Percentiles rank a stretch among this genome's conserved stretches.
These are phyloP conservation scores for Lepraria neglecta DNA, from an alignment of 495 filamentous ascomycete genomes.

Conservation along the genomic window DNA sequence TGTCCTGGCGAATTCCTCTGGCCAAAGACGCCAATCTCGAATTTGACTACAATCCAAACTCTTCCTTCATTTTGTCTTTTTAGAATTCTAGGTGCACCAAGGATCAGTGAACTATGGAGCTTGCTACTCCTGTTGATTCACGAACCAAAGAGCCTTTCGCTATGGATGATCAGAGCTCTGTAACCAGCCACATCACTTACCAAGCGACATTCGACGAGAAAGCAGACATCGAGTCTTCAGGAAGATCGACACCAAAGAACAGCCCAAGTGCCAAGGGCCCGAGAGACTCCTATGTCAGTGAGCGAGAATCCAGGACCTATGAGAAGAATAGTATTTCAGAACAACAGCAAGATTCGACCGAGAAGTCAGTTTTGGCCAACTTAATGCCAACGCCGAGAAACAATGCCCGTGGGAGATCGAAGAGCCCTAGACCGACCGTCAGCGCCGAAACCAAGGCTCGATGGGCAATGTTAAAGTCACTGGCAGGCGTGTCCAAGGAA, in stretches of 20 bases:
- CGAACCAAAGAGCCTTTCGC: slow-evolving; percentile 9
- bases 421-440: slow-evolving; percentile 6
- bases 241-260: not conserved
- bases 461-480: slow-evolving; percentile 19
- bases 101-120: not conserved
- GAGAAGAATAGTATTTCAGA: not conserved
- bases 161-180: slow-evolving; percentile 12
- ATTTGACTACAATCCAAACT: not conserved
- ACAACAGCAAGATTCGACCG: not conserved
- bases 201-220: slow-evolving; percentile 3
- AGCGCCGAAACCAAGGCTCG: slow-evolving; percentile 19
- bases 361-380: not conserved
- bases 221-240: slow-evolving; percentile 2
- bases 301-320: not conserved
- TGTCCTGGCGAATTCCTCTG: not conserved
- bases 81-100: not conserved
- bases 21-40: not conserved
- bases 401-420: not conserved
- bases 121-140: not conserved
- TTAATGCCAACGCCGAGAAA: not conserved
- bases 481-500: slow-evolving; percentile 13
- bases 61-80: not conserved
- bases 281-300: not conserved
- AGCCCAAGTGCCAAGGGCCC: not conserved
- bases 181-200: slow-evolving; percentile 1